Evolutionary conservation across 2,329 filamentous ascomycete species (phyloP).

Genomic region (Verticillium dahliae): DNA sequence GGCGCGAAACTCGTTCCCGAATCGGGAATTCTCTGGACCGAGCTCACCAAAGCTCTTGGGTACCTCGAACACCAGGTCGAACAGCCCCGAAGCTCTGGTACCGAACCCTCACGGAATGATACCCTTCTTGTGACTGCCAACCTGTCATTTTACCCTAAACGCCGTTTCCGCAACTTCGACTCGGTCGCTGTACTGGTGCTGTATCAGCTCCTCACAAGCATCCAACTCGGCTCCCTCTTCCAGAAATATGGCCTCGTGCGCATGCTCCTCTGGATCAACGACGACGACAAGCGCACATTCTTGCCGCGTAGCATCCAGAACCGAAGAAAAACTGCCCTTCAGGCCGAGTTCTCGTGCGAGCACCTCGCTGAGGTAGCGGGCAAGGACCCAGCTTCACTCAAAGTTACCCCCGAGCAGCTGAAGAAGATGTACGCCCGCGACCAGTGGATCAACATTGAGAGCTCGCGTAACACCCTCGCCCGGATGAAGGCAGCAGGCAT

Average conservation of each 20-base stretch:
- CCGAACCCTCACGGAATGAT: constrained; percentile 53
- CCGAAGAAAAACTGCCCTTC: constrained; percentile 50
- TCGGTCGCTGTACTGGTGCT: constrained; percentile 53
- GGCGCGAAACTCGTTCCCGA: constrained; percentile 45
- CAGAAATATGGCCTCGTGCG: constrained; percentile 74
- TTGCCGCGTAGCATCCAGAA: constrained; percentile 53
- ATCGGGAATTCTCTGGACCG: constrained; percentile 53
- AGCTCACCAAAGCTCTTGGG: constrained; percentile 48
- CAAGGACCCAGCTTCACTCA: constrained; percentile 17
- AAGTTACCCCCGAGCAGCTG: constrained; percentile 3
- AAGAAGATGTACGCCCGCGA: constrained; percentile 31
- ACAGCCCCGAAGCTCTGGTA: constrained; percentile 27
- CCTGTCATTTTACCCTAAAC: constrained; percentile 47
- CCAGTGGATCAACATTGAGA: constrained; percentile 39
- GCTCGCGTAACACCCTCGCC: constrained; percentile 27
- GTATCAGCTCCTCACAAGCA: constrained; percentile 54
- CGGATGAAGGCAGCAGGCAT: constrained; percentile 40
- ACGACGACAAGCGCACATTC: constrained; percentile 50
- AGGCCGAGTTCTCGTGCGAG: constrained; percentile 55
- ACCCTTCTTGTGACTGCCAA: constrained; percentile 69
- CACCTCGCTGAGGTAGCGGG: constrained; percentile 53
- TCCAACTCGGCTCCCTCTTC: constrained; percentile 53
- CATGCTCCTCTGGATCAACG: constrained; percentile 66
- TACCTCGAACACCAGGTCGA: constrained; percentile 49
- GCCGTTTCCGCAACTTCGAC: constrained; percentile 41